Evolutionary conservation across 768 basidiomycete genomes (phyloP), one percentile per base, ranked within the genome.

Genomic region (Russula lepida): DNA sequence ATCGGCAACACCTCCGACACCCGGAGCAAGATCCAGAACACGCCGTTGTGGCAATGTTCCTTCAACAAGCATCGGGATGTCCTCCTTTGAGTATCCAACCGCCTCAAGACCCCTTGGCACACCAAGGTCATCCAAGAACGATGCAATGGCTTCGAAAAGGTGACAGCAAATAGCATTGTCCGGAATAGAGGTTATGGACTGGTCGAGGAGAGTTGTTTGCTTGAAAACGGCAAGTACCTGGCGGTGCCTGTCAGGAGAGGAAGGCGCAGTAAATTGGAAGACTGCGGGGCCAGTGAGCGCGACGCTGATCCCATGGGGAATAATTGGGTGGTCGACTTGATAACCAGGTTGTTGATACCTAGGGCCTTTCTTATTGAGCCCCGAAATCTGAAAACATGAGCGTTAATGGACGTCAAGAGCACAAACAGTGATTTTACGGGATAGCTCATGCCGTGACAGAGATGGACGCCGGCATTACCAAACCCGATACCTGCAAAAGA

Each of bases 401-500:
- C 11, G 19, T 43, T 27, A 43, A 30, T 33, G 9, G 41, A 54
- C 3, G 46, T 52, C 30, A 25, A 44, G 28, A 25, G 19, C 13
- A 32, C 15, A 54, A 35, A 44, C 13, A 6, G 43, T 12, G 33
- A 65, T 17, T 83, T 63, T 68, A 90, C 91, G 5, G 89, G 89
- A 67, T 91, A 91, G 68, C 88, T 89, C 79, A 92, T 90, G 54
- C 91, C 92, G 67, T 93, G 92, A 66, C 90, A 92, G 54, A 95
- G 70, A 73, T 94, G 92, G 4, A 94, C 91, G 5, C 92, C 93
- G 11, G 94, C 93, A 69, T 93, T 94, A 33, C 93, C 92, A 67
- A 95, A 95, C 1, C 95, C 94, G 49, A 95, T 95, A 35, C 95
- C 95, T 64, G 95, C 95, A 63, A 95, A 94, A 13, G 93, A 93